Evolutionary conservation across 2,329 filamentous ascomycete species (phyloP).

Genomic region (Zymoseptoria tritici): DNA sequence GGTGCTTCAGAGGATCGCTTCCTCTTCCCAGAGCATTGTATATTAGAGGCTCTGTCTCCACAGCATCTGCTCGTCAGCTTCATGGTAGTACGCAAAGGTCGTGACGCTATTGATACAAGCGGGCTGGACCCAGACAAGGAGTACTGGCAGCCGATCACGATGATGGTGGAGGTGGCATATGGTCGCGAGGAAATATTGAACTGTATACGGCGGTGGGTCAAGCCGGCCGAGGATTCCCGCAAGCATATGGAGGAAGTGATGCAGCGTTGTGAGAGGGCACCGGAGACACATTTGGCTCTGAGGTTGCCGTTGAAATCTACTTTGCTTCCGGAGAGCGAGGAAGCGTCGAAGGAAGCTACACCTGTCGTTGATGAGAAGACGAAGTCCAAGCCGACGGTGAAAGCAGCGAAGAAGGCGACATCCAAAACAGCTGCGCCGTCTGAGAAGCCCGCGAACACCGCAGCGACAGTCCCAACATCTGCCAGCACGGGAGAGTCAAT

Average conservation of each 20-base stretch:
- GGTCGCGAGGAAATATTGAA: conserved; percentile 47
- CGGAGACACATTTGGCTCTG: conserved; percentile 49
- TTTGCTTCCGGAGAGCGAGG: conserved; percentile 11
- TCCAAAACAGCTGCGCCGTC: conserved; percentile 6
- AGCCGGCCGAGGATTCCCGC: conserved; percentile 45
- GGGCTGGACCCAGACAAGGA: conserved; percentile 44
- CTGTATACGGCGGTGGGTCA: conserved; percentile 50
- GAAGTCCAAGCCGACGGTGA: conserved; percentile 11
- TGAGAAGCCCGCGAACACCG: conserved; percentile 1
- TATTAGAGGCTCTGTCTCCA: conserved; percentile 56
- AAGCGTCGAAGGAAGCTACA: conserved; percentile 22
- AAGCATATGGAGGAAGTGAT: conserved; percentile 52
- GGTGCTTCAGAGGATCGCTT: conserved; percentile 66
- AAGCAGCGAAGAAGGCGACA: conserved; percentile 15
- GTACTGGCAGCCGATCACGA: conserved; percentile 69
- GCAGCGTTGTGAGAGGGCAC: conserved; percentile 48
- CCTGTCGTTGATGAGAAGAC: conserved; percentile 15
- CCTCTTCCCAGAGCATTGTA: conserved; percentile 69
- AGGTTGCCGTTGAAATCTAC: conserved; percentile 41
- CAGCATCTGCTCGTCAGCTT: conserved; percentile 64
- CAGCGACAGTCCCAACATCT: not conserved
- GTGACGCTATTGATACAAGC: conserved; percentile 39
- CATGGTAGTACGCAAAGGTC: conserved; percentile 66
- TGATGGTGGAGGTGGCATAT: conserved; percentile 47
- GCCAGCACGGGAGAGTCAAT: not conserved